Evolutionary conservation across 139 green algal species (phyloP).

Genomic region (Chlorella vulgaris): DNA sequence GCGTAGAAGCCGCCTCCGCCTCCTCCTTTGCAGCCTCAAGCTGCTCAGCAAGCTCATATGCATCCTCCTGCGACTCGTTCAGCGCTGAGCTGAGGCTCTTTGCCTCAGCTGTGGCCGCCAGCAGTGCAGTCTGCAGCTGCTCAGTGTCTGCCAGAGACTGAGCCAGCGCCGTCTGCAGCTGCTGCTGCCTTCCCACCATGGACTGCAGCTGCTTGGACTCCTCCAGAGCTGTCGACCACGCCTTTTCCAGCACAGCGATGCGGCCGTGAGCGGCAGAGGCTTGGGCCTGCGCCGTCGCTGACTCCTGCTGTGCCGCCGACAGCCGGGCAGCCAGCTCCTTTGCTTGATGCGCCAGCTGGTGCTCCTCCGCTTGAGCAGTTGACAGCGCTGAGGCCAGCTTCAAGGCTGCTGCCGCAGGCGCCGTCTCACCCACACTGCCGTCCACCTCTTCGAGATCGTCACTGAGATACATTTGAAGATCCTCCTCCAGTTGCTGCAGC

Average conservation of each 20-base stretch:
- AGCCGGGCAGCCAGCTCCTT: background rate
- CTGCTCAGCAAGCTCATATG: background rate
- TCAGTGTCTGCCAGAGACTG: background rate
- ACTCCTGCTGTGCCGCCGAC: background rate
- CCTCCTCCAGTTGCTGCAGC: slow-evolving; percentile 1
- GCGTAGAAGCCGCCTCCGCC: background rate
- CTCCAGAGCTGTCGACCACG: background rate
- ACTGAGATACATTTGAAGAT: background rate
- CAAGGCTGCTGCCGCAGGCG: background rate
- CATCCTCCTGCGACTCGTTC: background rate
- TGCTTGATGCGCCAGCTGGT: background rate
- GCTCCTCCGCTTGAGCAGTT: background rate
- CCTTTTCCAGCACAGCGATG: background rate
- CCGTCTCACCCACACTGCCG: background rate
- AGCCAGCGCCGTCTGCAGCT: background rate
- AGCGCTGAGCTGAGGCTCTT: background rate
- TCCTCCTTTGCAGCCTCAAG: slow-evolving; percentile 1
- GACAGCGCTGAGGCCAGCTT: background rate
- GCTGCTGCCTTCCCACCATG: background rate
- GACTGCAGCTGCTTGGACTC: background rate
- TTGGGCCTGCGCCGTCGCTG: background rate
- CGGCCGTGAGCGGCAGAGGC: background rate
- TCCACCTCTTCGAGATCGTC: background rate
- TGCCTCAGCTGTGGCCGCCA: background rate
- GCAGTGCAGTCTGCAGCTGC: background rate